Conservation (phyloP, 768 basidiomycete genomes). For the Mycena galericulata region DNA sequence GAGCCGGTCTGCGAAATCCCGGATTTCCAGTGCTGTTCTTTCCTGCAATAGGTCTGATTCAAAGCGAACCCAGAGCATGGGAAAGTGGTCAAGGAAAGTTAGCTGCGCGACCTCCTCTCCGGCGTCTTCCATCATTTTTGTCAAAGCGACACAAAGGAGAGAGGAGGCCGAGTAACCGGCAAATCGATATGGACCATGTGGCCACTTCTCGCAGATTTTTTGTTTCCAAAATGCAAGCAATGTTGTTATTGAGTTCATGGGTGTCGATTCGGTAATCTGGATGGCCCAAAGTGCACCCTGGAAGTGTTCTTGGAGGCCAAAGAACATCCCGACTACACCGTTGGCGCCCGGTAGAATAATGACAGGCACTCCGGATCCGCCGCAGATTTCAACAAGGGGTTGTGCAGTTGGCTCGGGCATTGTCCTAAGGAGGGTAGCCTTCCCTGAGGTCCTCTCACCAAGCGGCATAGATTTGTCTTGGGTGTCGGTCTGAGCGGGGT, state of each 20-base stretch:
- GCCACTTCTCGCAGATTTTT: slow-evolving; percentile 20
- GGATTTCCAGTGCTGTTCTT: background rate
- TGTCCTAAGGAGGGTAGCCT: no score
- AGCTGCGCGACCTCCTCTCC: slow-evolving; percentile 24
- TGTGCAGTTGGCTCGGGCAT: no score
- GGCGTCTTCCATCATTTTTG: slow-evolving; percentile 22
- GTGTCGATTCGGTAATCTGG: slow-evolving; percentile 28
- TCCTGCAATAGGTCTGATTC: background rate
- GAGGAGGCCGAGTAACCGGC: slow-evolving; percentile 14
- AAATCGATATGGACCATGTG: slow-evolving; percentile 28
- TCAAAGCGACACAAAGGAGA: slow-evolving; percentile 11
- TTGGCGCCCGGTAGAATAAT: slow-evolving; percentile 25
- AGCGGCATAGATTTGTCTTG: no score
- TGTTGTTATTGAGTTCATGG: background rate
- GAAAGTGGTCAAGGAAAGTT: slow-evolving; percentile 26
- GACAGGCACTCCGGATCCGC: slow-evolving; percentile 2
- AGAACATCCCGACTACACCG: slow-evolving; percentile 9
- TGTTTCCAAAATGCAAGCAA: slow-evolving; percentile 21
- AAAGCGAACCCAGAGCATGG: background rate
- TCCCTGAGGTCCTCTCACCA: no score
- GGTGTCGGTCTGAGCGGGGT: no score
- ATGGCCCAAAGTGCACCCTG: slow-evolving; percentile 21
- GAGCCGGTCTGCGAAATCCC: background rate
- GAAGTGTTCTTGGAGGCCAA: background rate
- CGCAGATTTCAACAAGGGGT: no score